A percentile compares a stretch with the other conserved stretches of the same genome.
Conservation (phyloP, 2,329 filamentous ascomycete species). For the Cryphonectria radicalis region DNA sequence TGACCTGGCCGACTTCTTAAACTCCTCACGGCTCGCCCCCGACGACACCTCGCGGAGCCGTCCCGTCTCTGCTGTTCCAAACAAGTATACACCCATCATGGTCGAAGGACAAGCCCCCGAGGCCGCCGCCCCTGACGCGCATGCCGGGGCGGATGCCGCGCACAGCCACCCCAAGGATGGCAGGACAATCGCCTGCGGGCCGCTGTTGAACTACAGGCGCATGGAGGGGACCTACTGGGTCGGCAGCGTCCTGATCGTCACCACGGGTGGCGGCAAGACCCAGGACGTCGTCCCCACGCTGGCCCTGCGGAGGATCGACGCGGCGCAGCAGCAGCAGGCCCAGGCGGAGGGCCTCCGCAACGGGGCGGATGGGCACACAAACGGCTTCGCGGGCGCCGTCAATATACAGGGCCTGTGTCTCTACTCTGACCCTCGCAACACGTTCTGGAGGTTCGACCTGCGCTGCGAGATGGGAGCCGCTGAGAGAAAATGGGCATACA, state of each 20-base stretch:
- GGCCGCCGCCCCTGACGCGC: constrained; percentile 31
- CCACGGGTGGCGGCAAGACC: constrained; percentile 67
- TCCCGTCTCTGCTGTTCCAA: constrained; percentile 28
- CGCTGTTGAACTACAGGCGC: constrained; percentile 76
- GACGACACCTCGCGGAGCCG: constrained; percentile 32
- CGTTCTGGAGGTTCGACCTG: constrained; percentile 92
- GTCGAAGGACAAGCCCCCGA: constrained; percentile 46
- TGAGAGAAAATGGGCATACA: constrained; percentile 81
- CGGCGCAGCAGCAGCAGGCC: constrained; percentile 23
- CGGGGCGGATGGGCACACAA: constrained; percentile 34
- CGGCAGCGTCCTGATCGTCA: constrained; percentile 85
- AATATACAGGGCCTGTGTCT: constrained; percentile 62
- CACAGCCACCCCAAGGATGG: constrained; percentile 45
- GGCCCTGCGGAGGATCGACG: constrained; percentile 51
- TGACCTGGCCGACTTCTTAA: constrained; percentile 61
- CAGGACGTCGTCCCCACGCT: constrained; percentile 64
- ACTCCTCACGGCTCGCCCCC: constrained; percentile 56
- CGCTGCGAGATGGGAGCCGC: constrained; percentile 71
- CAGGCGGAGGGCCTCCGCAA: constrained; percentile 35
- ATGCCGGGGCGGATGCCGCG: constrained; percentile 14
- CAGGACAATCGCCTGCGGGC: constrained; percentile 70
- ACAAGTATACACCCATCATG: constrained; percentile 53
- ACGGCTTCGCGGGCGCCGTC: constrained; percentile 25
- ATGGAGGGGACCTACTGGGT: constrained; percentile 75
- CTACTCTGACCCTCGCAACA: constrained; percentile 69